phyloP scores from a whole-genome alignment of 176 grass and related monocot genomes.

The Phyllostachys edulis region DNA sequence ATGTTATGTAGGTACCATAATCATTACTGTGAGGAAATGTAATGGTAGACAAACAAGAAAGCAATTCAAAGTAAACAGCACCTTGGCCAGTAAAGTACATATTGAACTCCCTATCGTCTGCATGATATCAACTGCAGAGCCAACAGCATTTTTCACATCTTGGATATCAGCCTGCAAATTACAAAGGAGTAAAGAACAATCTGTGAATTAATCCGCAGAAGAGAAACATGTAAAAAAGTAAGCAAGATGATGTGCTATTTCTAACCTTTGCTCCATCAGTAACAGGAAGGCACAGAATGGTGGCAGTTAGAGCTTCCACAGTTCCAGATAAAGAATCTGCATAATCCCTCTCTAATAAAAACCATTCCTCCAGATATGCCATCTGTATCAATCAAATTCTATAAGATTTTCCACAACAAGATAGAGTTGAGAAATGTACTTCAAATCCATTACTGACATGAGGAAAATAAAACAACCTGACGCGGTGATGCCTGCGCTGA shows the following conservation, averaged over 20 bases:
- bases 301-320: slow-evolving; percentile 74
- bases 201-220: not conserved
- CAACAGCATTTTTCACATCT: slow-evolving; percentile 84
- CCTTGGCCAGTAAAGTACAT: slow-evolving; percentile 74
- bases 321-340: slow-evolving; percentile 62
- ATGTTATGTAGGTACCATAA: not conserved
- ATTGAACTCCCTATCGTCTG: slow-evolving; percentile 83
- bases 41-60: slow-evolving; percentile 20
- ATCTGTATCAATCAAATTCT: slow-evolving; percentile 56
- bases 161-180: slow-evolving; percentile 72
- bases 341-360: slow-evolving; percentile 66
- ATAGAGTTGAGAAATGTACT: slow-evolving; percentile 7
- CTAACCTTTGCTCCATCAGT: slow-evolving; percentile 86
- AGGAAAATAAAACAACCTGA: not conserved
- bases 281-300: slow-evolving; percentile 79
- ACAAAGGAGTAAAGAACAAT: slow-evolving; percentile 29
- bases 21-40: not conserved
- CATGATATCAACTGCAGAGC: slow-evolving; percentile 82
- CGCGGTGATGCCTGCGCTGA: not conserved
- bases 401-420: slow-evolving; percentile 20
- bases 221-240: slow-evolving; percentile 14
- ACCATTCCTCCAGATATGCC: slow-evolving; percentile 83
- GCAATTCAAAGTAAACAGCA: slow-evolving; percentile 29
- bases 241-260: not conserved
- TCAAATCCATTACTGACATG: not conserved